A percentile compares a stretch with the other conserved stretches of the same genome.
Evolutionary conservation across 2,329 filamentous ascomycete species (phyloP).

Genomic region (Aspergillus intermedius): DNA sequence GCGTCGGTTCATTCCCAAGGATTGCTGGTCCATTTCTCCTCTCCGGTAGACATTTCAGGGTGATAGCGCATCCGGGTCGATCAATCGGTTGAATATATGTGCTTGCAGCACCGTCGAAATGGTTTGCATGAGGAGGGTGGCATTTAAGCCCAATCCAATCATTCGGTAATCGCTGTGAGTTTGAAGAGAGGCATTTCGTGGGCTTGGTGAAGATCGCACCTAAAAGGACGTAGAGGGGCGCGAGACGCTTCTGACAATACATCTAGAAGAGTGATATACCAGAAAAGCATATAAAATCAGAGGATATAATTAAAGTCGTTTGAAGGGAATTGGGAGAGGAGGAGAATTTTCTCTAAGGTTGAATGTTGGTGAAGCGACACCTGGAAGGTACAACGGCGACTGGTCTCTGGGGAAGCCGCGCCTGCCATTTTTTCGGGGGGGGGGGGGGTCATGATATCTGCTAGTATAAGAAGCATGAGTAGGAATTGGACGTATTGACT

Average conservation of each 20-base stretch:
- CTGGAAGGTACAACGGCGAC: no score
- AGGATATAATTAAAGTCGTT: not conserved
- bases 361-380: no score
- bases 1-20: no score
- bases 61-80: not conserved
- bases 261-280: not conserved
- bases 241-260: constrained; percentile 3
- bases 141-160: not conserved
- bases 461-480: no score
- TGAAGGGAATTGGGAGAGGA: not conserved
- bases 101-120: not conserved
- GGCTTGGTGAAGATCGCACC: not conserved
- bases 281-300: not conserved
- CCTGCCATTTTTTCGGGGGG: no score
- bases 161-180: not conserved
- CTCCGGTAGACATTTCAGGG: not conserved
- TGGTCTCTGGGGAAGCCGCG: no score
- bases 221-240: constrained; percentile 1
- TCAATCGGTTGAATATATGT: not conserved
- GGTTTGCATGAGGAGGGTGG: not conserved
- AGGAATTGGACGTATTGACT: no score
- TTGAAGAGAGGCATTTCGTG: not conserved
- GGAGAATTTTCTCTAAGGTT: not conserved
- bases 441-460: no score
- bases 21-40: not conserved